Evolutionary conservation across 1,284 basidiomycete genomes (phyloP).

Genomic region (Sporisorium reilianum): DNA sequence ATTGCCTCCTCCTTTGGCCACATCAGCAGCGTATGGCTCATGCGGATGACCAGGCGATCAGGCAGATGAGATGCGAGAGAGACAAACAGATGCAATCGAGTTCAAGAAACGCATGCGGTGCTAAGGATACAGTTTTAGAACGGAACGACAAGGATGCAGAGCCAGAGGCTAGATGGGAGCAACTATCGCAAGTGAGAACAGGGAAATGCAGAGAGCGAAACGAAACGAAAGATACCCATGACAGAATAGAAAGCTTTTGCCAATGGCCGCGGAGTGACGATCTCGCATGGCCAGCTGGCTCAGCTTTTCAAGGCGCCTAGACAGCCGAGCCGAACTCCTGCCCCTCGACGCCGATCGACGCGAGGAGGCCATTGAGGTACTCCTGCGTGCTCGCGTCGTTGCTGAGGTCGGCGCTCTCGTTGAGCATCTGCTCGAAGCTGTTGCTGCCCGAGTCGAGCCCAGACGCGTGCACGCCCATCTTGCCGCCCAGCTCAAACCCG

Average conservation of each 20-base stretch:
- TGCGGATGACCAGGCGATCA: too few relatives aligned
- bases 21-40: too few relatives aligned
- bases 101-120: slow-evolving; percentile 21
- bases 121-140: slow-evolving; percentile 30
- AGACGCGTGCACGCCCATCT: slow-evolving; percentile 15
- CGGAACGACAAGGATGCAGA: slow-evolving; percentile 2
- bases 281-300: slow-evolving; percentile 3
- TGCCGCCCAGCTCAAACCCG: slow-evolving; percentile 29
- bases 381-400: slow-evolving; percentile 45
- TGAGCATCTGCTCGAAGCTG: slow-evolving; percentile 46
- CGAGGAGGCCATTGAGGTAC: slow-evolving; percentile 44
- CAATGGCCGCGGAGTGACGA: not conserved
- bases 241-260: not conserved
- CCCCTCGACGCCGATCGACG: slow-evolving; percentile 52
- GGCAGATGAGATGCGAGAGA: not conserved
- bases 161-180: not conserved
- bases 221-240: slow-evolving; percentile 1
- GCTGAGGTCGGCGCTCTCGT: slow-evolving; percentile 34
- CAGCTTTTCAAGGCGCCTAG: not conserved
- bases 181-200: not conserved
- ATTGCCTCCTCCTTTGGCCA: too few relatives aligned
- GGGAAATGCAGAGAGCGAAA: slow-evolving; percentile 7
- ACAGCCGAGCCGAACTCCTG: slow-evolving; percentile 25
- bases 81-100: not conserved
- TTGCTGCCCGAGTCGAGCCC: slow-evolving; percentile 39